Evolutionary conservation across 495 filamentous ascomycete species (phyloP).

Genomic region (Tuber brumale): DNA sequence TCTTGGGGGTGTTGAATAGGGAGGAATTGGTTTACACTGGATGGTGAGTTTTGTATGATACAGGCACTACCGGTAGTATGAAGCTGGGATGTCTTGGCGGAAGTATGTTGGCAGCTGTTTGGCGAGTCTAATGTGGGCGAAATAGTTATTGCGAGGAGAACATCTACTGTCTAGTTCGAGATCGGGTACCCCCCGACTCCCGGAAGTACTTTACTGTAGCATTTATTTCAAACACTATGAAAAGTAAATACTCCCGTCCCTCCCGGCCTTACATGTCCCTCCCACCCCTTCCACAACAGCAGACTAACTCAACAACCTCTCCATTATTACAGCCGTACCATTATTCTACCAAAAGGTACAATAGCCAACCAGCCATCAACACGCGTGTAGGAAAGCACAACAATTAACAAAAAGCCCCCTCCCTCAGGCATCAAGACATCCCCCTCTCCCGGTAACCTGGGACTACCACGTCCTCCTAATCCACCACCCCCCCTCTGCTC

Average conservation of each 20-base stretch:
- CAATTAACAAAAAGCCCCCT: not conserved
- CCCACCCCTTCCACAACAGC: not conserved
- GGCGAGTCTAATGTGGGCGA: not conserved
- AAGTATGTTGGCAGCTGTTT: not conserved
- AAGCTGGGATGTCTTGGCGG: not conserved
- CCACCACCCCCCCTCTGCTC: slow-evolving; percentile 9
- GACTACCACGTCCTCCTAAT: slow-evolving; percentile 40
- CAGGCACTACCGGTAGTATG: not conserved
- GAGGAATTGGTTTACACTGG: not conserved
- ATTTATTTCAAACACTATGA: slow-evolving; percentile 38
- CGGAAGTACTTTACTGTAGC: slow-evolving; percentile 25
- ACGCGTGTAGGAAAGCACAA: not conserved
- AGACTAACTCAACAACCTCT: not conserved
- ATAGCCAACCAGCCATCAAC: not conserved
- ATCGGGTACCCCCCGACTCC: slow-evolving; percentile 15
- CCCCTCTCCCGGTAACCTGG: slow-evolving; percentile 25
- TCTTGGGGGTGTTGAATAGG: not conserved
- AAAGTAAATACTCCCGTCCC: slow-evolving; percentile 17
- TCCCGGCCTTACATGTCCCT: not conserved
- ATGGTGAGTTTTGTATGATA: not conserved
- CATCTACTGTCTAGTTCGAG: slow-evolving; percentile 36
- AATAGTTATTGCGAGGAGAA: slow-evolving; percentile 41
- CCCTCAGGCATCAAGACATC: slow-evolving; percentile 5
- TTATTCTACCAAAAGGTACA: slow-evolving; percentile 28
- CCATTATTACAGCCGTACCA: slow-evolving; percentile 11